Evolutionary conservation across 2,329 filamentous ascomycete genomes (phyloP), one percentile per base, ranked within the genome.

Genomic region (Falciphora oryzae): DNA sequence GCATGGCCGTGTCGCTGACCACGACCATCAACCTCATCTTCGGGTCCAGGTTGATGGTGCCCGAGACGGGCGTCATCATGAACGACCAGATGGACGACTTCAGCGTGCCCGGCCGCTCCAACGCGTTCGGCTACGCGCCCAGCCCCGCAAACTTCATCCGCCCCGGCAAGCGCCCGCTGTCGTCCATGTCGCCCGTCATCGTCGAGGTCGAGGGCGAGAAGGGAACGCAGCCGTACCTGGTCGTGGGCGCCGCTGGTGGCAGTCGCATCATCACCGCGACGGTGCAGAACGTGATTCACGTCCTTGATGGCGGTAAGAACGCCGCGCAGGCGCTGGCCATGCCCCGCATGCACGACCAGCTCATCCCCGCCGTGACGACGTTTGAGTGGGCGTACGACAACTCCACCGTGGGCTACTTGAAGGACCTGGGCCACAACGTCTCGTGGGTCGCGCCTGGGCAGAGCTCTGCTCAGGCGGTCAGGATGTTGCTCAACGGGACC

Each of bases 11-110:
- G 62, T 89, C 89, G 0, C 79, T 93, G 2, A 96, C 92, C 0
- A 93, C 91, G 0, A 96, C 92, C 0, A 79, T 96, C 66, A 96
- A 96, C 73, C 79, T 92, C 10, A 79, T 91, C 2, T 96, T 96
- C 69, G 92, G 92, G 14, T 91, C 87, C 11, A 83, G 84, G 3
- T 70, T 96, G 59, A 85, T 95, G 70, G 85, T 95, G 0, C 92
- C 92, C 0, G 91, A 95, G 72, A 95, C 91, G 0, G 92, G 92
- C 3, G 80, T 95, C 58, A 89, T 93, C 63, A 88, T 93, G 77
- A 86, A 85, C 71, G 76, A 84, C 66, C 80, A 85, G 70, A 82
- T 83, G 79, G 81, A 85, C 78, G 91, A 94, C 73, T 96, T 96
- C 75, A 91, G 87, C 44, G 90, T 93, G 62, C 91, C 92, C 0